Conservation (phyloP, 2,329 filamentous ascomycete genomes). For the Hypoxylon sp. region DNA sequence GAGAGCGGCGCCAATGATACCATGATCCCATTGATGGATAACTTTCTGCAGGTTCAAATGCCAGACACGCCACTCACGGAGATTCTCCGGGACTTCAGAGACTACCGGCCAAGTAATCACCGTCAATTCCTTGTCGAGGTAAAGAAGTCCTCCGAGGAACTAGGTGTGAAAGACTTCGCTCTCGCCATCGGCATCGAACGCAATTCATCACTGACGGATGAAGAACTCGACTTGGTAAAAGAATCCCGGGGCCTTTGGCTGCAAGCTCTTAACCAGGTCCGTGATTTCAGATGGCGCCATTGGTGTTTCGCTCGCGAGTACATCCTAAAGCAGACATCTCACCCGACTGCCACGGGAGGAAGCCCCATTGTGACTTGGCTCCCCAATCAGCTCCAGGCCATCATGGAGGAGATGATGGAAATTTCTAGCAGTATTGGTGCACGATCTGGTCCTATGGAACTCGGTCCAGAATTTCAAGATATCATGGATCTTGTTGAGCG, state of each 20-base stretch:
- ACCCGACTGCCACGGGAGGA: conserved; percentile 85
- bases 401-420: conserved; percentile 78
- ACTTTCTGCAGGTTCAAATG: conserved; percentile 88
- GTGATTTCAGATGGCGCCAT: conserved; percentile 86
- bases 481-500: conserved; percentile 77
- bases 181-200: conserved; percentile 58
- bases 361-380: conserved; percentile 89
- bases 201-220: conserved; percentile 42
- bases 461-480: conserved; percentile 65
- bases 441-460: conserved; percentile 55
- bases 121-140: conserved; percentile 86
- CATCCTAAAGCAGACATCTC: conserved; percentile 81
- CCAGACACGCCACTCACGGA: conserved; percentile 89
- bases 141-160: conserved; percentile 62
- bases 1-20: conserved; percentile 95
- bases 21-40: conserved; percentile 93
- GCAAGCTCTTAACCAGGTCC: conserved; percentile 78
- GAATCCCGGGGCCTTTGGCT: conserved; percentile 74
- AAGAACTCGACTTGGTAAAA: conserved; percentile 62
- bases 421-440: conserved; percentile 66
- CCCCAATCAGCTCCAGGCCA: conserved; percentile 83
- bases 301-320: conserved; percentile 91
- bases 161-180: conserved; percentile 73
- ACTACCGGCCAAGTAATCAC: conserved; percentile 91
- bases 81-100: conserved; percentile 89